These are phyloP conservation scores for Lobosporangium transversale DNA, from an alignment of 192 early-diverging fungal species.

Conservation along the genomic window DNA sequence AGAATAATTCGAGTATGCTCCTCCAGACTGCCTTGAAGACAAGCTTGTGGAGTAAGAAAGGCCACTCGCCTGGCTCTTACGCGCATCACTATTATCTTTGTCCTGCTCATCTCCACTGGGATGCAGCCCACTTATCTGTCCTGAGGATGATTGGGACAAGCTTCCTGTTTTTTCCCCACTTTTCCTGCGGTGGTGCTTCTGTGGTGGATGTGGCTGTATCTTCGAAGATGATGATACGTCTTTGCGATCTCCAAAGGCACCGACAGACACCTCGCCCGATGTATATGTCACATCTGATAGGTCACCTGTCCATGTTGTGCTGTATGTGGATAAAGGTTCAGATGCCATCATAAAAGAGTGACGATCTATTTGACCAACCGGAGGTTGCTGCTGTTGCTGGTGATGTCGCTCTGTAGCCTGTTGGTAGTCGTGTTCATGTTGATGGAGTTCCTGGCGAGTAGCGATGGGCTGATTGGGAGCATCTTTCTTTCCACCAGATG, in stretches of 20 bases:
- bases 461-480: too few species aligned
- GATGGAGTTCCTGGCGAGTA: too few species aligned
- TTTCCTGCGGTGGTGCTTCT: constrained; percentile 7
- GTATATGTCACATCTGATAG: constrained; percentile 49
- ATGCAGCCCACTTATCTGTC: not conserved
- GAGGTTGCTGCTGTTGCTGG: not conserved
- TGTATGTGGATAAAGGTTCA: constrained; percentile 25
- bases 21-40: constrained; percentile 20
- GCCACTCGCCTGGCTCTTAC: constrained; percentile 40
- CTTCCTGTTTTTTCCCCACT: constrained; percentile 4
- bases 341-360: constrained; percentile 52
- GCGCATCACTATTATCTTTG: constrained; percentile 13
- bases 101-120: not conserved
- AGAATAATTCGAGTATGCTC: constrained; percentile 44
- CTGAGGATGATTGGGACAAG: not conserved
- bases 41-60: constrained; percentile 27
- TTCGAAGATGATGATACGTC: not conserved
- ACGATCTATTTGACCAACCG: constrained; percentile 13
- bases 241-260: constrained; percentile 43
- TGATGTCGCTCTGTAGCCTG: not conserved
- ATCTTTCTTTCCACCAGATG: constrained; percentile 14
- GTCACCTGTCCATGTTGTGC: constrained; percentile 45
- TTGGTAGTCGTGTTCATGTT: too few species aligned
- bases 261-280: constrained; percentile 45
- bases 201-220: not conserved